phyloP scores from a whole-genome alignment of 768 basidiomycete species.

The Candolleomyces eurysporus region DNA sequence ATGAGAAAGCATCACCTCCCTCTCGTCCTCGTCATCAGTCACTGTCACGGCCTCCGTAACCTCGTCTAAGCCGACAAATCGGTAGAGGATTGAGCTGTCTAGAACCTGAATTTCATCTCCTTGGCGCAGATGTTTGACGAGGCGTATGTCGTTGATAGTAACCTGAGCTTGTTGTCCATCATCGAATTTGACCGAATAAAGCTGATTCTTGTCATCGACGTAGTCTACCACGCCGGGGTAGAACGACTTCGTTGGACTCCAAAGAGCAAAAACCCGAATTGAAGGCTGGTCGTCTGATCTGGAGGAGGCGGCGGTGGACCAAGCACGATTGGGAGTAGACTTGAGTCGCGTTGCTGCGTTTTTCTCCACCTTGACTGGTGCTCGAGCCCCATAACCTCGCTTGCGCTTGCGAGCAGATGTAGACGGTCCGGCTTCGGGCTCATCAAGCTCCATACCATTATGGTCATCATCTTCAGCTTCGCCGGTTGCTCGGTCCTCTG shows the following conservation, averaged over 20 bases:
- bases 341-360: slow-evolving; percentile 25
- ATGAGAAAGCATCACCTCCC: too few relatives aligned
- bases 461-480: not conserved
- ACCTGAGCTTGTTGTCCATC: slow-evolving; percentile 52
- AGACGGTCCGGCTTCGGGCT: slow-evolving; percentile 1
- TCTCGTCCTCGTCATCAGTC: too few relatives aligned
- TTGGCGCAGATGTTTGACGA: slow-evolving; percentile 37
- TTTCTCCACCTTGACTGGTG: slow-evolving; percentile 14
- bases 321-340: slow-evolving; percentile 38
- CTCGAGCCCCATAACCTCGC: slow-evolving; percentile 15
- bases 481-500: not conserved
- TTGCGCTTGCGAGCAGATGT: slow-evolving; percentile 13
- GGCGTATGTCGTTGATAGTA: slow-evolving; percentile 52
- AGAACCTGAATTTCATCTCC: slow-evolving; percentile 51
- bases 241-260: slow-evolving; percentile 49
- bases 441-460: slow-evolving; percentile 12
- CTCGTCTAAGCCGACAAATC: slow-evolving; percentile 30
- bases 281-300: slow-evolving; percentile 21
- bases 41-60: not conserved
- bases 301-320: slow-evolving; percentile 31
- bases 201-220: slow-evolving; percentile 18
- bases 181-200: slow-evolving; percentile 63
- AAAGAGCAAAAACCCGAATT: slow-evolving; percentile 70
- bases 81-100: slow-evolving; percentile 22
- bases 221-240: slow-evolving; percentile 58